Base-by-base conservation (phyloP, 2,329 filamentous ascomycete species). In the Graphium sp. region DNA sequence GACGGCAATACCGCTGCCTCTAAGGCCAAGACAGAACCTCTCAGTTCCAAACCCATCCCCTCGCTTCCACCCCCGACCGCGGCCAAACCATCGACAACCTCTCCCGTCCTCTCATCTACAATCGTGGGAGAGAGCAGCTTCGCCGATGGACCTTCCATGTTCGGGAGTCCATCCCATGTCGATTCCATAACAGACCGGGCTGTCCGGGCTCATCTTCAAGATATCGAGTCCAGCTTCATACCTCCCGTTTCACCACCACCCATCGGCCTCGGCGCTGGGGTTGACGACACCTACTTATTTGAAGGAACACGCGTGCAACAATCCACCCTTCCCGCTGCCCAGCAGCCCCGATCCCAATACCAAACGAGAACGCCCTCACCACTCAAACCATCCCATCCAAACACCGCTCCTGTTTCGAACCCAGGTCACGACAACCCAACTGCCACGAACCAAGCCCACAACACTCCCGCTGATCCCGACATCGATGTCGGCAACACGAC, bases 141-240 rank as follows among this genome's bases (percentile, higher is more conserved):
- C 21, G 41, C 43, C 27, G 44, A 52, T 29, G 46, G 20, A n/a
- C n/a, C n/a, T 12, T 22, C 20, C 20, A 12, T 12, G 10, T 22
- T 12, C 12, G 20, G 20, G 10, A 10, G 20, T 22, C 20, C 12
- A 12, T 22, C 20, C 10, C 52, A 52, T 26, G 50, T 58, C 30
- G 61, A 69, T 31, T 64, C 62, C 4, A 44, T 66, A 23, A 60
- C 59, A 24, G 65, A 70, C 37, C 56, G 60, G 26, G 57, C 57
- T 24, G 56, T 72, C 13, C 55, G 60, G 35, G 58, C 61, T 31
- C 68, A 74, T 41, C 46, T 76, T 13, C 58, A 65, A 39, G 71
- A 76, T 40, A 60, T 74, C 35, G 72, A 77, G 42, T 75, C 71
- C 19, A 76, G 71, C 49, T 76, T 76, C 41, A 44, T 72, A 31